Base-by-base conservation (phyloP, 805 yeast species). In the Suhomyces pyralidae region DNA sequence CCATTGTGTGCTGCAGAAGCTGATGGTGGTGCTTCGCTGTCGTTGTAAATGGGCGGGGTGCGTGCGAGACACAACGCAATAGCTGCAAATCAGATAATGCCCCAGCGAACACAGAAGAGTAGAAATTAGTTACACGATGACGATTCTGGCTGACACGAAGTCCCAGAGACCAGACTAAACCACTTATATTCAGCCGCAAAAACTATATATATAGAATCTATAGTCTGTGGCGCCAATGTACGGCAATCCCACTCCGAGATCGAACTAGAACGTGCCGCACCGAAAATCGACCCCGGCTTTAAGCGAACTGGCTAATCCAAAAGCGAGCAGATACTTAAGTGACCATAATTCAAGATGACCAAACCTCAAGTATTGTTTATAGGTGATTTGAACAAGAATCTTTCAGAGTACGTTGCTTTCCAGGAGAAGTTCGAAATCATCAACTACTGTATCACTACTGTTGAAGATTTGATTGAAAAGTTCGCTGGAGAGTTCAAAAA, bases 371-470 rank as follows among this genome's bases (percentile, higher is more conserved):
- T 81, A 1, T 64, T 83, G 20, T 76, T 81, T 56, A 64, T 82
- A 7, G 81, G 81, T 15, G 84, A 81, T 42, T 62, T 82, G 40
- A 79, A 82, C 60, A 68, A 67, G 26, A 60, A 70, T 2, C 61
- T 80, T 15, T 76, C 80, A 1, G 81, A 81, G 52, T 85, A 76
- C 66, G 54, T 67, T 24, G 59, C 67, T 22, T 77, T 86, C 57
- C 53, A 56, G 17, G 50, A 59, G 24, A 64, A 70, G 43, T 78
- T 63, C 60, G 77, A 78, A 36, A 68, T 77, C 48, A 56, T 66
- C 53, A 57, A 67, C 45, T 78, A 81, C 58, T 59, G 61, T 22
- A 59, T 83, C 19, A 65, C 80, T 6, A 67, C 81, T 5, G 60
- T 67, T 40, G 79, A 74, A 15, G 71, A 72, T 48, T 71, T 82